Conservation (phyloP, 148 eudicot genomes). For the Rhododendron williamsianum region DNA sequence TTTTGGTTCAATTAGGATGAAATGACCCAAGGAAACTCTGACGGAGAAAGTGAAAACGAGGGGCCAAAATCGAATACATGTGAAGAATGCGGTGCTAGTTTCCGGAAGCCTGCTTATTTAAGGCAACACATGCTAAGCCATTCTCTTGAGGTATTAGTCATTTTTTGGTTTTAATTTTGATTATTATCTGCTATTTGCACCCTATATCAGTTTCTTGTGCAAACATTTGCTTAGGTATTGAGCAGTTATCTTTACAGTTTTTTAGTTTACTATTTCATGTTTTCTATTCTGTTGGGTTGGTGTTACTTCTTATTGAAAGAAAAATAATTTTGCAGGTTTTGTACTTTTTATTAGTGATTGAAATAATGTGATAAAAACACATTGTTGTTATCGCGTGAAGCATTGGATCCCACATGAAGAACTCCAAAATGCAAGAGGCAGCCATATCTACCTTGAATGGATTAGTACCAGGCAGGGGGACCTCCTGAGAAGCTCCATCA, state of each 20-base stretch:
- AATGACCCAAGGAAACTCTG: conserved; percentile 22
- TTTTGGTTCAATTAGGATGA: conserved; percentile 36
- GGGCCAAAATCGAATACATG: conserved; percentile 41
- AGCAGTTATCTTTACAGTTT: neutral
- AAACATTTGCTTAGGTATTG: neutral
- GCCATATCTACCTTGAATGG: conserved; percentile 62
- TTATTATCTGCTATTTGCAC: neutral
- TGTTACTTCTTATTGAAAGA: neutral
- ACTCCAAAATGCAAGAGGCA: conserved; percentile 99
- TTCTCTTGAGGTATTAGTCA: conserved; percentile 55
- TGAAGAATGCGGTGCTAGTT: conserved; percentile 65
- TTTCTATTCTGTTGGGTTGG: neutral
- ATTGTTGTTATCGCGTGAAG: conserved; percentile 62
- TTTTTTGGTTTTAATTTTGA: neutral
- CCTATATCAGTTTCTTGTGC: neutral
- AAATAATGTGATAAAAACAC: conserved; percentile 21
- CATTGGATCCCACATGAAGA: conserved; percentile 96
- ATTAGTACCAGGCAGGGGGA: conserved; percentile 99
- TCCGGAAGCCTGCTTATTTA: conserved; percentile 80
- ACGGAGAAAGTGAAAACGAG: conserved; percentile 21
- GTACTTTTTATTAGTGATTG: conserved; percentile 9
- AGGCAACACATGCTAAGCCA: conserved; percentile 90
- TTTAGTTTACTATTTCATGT: too few species aligned
- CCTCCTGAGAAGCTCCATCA: conserved; percentile 99
- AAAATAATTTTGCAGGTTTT: conserved; percentile 29